These are phyloP conservation scores for Nakazawaea anatomiae DNA, from an alignment of 805 yeast genomes.

Conservation along the genomic window DNA sequence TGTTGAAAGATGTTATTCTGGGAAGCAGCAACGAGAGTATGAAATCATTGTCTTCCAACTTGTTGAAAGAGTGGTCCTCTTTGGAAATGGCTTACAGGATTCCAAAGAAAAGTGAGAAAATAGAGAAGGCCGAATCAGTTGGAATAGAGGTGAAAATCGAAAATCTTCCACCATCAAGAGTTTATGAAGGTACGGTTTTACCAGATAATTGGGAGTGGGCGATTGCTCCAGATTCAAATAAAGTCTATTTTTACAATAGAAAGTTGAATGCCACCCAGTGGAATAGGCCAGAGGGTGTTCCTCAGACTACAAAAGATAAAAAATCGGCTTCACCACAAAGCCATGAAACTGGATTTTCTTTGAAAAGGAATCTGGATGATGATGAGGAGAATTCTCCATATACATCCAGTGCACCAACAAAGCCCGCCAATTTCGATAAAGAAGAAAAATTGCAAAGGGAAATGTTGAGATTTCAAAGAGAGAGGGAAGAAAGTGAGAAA, in stretches of 20 bases:
- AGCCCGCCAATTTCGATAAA: slow-evolving; percentile 1
- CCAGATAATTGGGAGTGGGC: slow-evolving; percentile 69
- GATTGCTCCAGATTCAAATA: slow-evolving; percentile 36
- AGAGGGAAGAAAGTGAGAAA: slow-evolving; percentile 14
- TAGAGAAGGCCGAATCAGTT: slow-evolving; percentile 11
- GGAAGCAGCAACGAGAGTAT: slow-evolving; percentile 21
- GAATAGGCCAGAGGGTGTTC: slow-evolving; percentile 42
- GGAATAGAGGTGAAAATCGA: slow-evolving; percentile 2
- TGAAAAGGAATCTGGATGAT: slow-evolving; percentile 7
- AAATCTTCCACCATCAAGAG: slow-evolving; percentile 3
- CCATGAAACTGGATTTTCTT: slow-evolving; percentile 1
- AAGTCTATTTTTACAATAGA: slow-evolving; percentile 50
- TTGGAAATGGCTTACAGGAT: slow-evolving; percentile 82
- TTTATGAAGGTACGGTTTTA: slow-evolving; percentile 28
- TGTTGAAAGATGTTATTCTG: slow-evolving; percentile 38
- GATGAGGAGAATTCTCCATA: slow-evolving; percentile 1
- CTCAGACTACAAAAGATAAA: background rate
- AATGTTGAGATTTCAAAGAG: slow-evolving; percentile 1
- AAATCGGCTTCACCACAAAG: slow-evolving; percentile 1
- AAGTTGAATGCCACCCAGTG: slow-evolving; percentile 44
- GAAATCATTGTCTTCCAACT: slow-evolving; percentile 29
- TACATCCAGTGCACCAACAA: background rate
- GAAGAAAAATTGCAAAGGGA: slow-evolving; percentile 5
- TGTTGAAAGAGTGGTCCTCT: slow-evolving; percentile 64
- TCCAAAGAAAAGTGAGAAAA: slow-evolving; percentile 46